Evolutionary conservation across 768 basidiomycete species (phyloP), one percentile per base, ranked within the genome.

Genomic region (Porphyrellus cyaneotinctus): DNA sequence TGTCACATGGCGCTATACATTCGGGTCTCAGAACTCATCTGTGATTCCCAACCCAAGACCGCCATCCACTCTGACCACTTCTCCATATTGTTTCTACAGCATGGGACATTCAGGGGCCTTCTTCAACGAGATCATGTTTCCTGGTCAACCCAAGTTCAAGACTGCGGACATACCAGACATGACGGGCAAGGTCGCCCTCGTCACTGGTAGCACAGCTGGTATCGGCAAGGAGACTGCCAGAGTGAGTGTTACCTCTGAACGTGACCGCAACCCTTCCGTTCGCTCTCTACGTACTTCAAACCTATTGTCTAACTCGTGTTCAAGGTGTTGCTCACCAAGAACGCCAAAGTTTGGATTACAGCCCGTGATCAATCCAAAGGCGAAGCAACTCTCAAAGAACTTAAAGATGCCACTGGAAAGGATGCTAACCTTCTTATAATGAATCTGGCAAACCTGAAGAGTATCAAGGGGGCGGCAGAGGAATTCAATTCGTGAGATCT

Each of bases 151-250:
- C 26, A 60, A 26, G 35, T 70, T 61, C 57, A 62, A 42, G 5
- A 56, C 52, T 10, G 48, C 49, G 17, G 65, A 74, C 33, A 59
- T 74, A 6, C 73, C 74, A 24, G 70, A 74, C 56, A 64, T 74
- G 55, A 51, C 65, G 10, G 69, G 70, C 23, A 75, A 68, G 55
- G 70, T 72, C 22, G 60, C 66, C 46, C 59, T 74, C 26, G 63
- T 82, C 15, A 80, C 69, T 0, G 81, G 81, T 6, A 76, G 67
- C 2, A 80, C 77, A 49, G 66, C 74, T 3, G 79, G 80, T 5
- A 71, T 81, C 22, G 80, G 80, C 2, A 78, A 78, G 48, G 76
- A 78, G 53, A 79, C 75, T 4, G 75, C 65, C 10, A 60, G 66
- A 35, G 65, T 59, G 15, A 33, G 56, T 38, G 22, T 9, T 28